These are phyloP conservation scores for Ogataea ganodermae DNA, from an alignment of 805 yeast genomes.

Conservation along the genomic window DNA sequence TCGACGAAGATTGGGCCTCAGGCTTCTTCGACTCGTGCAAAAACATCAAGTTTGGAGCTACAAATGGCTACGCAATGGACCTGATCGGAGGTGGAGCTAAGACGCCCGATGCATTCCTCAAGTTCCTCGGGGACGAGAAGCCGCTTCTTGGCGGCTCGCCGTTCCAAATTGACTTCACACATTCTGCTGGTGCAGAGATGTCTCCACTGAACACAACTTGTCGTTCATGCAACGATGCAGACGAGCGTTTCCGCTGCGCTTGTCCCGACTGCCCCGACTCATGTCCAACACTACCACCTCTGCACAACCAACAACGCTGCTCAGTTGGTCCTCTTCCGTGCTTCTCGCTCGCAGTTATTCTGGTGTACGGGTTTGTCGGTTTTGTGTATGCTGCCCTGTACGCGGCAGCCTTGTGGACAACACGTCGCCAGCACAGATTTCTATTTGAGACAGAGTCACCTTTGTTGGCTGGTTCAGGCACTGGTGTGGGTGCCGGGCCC, in stretches of 20 bases:
- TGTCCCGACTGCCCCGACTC: slow-evolving; percentile 85
- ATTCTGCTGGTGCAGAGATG: slow-evolving; percentile 34
- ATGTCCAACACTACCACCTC: slow-evolving; percentile 68
- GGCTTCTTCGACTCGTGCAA: slow-evolving; percentile 81
- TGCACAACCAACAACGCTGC: slow-evolving; percentile 47
- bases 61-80: slow-evolving; percentile 96
- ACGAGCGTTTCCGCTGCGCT: slow-evolving; percentile 67
- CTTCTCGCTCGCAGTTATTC: slow-evolving; percentile 62
- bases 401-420: slow-evolving; percentile 9
- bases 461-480: slow-evolving; percentile 6
- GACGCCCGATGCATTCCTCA: slow-evolving; percentile 68
- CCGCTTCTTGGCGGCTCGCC: slow-evolving; percentile 95
- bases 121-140: slow-evolving; percentile 92
- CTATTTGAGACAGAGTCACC: slow-evolving; percentile 19
- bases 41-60: slow-evolving; percentile 86
- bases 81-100: slow-evolving; percentile 96
- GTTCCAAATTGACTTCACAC: slow-evolving; percentile 81
- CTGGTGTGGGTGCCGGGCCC: background rate
- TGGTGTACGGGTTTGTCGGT: slow-evolving; percentile 43
- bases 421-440: slow-evolving; percentile 14
- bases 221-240: slow-evolving; percentile 58
- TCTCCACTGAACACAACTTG: slow-evolving; percentile 32
- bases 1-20: slow-evolving; percentile 60
- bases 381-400: slow-evolving; percentile 16
- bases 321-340: slow-evolving; percentile 69